Evolutionary conservation across 768 basidiomycete genomes (phyloP), one percentile per base, ranked within the genome.

Genomic region (Leucosporidium yakuticum): DNA sequence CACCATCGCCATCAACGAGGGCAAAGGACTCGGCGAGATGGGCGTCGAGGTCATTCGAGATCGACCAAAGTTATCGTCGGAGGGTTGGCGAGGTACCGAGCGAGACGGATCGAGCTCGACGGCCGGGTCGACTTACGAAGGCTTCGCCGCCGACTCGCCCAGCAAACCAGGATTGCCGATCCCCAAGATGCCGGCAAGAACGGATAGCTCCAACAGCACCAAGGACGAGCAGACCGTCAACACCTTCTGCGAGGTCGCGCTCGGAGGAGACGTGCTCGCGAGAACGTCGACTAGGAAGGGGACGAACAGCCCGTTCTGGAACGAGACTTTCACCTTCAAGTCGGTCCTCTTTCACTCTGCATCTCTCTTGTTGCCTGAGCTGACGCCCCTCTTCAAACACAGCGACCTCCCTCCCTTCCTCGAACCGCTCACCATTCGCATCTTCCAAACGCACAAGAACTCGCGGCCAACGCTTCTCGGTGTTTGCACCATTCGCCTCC

Each of bases 231-330:
- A 31, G 9, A 60, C 56, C 32, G 47, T 84, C 72, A 88, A 89
- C 73, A 81, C 89, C 9, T 90, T 84, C 64, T 91, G 90, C 78
- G 89, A 91, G 77, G 82, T 94, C n/a, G 68, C 70, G 23, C 62
- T 77, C 34, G 83, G 83, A 69, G 80, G 88, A 55, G 89, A 90
- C 71, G 82, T 88, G 21, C 86, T 85, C 69, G 89, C 88, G 62
- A 84, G 88, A 63, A 91, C 91, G 3, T 87, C 88, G 2, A 81
- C 86, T 2, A 64, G 87, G 86, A 68, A 71, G 47, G 85, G 85
- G 25, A 79, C 84, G 63, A 85, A 84, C 48, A 83, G 83, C 53
- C 85, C 87, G 0, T 86, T 90, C 75, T 94, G 91, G 91, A 87
- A 89, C 70, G 91, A 94, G 79, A 81, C 75, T 51, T 92, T 94